These are phyloP conservation scores for Debaryomyces nepalensis DNA, from an alignment of 1,139 yeast species.

Conservation along the genomic window DNA sequence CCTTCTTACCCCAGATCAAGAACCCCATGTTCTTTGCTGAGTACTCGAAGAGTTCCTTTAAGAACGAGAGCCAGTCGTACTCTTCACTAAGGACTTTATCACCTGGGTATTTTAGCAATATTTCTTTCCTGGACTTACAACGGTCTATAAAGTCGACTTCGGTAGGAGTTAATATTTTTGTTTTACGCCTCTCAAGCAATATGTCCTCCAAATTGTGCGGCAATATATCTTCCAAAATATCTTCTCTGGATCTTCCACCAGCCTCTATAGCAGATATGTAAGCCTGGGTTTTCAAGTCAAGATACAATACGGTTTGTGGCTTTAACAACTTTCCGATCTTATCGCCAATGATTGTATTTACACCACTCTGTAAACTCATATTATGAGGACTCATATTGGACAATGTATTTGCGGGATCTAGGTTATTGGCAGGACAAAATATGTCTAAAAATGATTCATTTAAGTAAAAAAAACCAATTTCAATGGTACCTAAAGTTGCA, in stretches of 20 bases:
- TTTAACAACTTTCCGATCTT: conserved; percentile 66
- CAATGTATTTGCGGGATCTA: conserved; percentile 48
- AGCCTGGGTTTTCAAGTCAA: conserved; percentile 94
- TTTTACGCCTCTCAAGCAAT: conserved; percentile 28
- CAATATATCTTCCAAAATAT: conserved; percentile 75
- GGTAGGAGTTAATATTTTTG: conserved; percentile 57
- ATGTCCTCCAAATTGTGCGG: conserved; percentile 65
- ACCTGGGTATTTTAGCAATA: conserved; percentile 53
- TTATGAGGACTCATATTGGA: conserved; percentile 42
- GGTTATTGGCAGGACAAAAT: conserved; percentile 67
- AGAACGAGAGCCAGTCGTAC: conserved; percentile 38
- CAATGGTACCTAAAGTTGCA: conserved; percentile 82
- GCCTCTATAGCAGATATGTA: conserved; percentile 86
- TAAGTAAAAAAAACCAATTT: conserved; percentile 84
- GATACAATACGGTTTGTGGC: conserved; percentile 75
- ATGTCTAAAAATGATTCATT: conserved; percentile 84
- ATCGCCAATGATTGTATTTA: conserved; percentile 44
- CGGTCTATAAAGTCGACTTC: conserved; percentile 73
- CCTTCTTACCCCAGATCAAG: conserved; percentile 70
- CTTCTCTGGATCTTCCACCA: conserved; percentile 67
- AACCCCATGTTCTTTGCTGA: conserved; percentile 75
- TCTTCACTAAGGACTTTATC: conserved; percentile 45
- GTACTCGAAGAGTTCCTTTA: conserved; percentile 75
- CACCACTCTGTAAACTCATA: conserved; percentile 43
- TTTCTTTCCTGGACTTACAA: conserved; percentile 70